phyloP scores from a whole-genome alignment of 75 land plant species.

The Pinus taeda region DNA sequence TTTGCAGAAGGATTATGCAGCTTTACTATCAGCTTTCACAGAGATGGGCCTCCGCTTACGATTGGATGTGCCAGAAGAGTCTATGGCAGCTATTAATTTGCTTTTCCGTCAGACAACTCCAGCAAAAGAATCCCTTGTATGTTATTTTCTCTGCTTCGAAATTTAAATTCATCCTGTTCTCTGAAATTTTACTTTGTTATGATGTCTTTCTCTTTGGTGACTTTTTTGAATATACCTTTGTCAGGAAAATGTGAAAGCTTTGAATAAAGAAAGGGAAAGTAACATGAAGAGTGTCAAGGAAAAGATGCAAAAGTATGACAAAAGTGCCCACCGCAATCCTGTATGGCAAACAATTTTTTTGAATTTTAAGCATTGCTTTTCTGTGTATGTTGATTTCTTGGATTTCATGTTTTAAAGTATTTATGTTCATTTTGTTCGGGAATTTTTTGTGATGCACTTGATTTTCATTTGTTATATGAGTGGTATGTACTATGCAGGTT shows the following conservation, averaged over 20 bases:
- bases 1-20: slow-evolving; percentile 82
- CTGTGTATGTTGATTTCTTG: background rate
- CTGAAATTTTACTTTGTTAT: slow-evolving; percentile 6
- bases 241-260: slow-evolving; percentile 60
- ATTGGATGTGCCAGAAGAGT: slow-evolving; percentile 90
- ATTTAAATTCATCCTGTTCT: background rate
- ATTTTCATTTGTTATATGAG: background rate
- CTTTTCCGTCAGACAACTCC: slow-evolving; percentile 81
- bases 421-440: too few relatives aligned
- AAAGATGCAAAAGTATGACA: slow-evolving; percentile 59
- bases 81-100: slow-evolving; percentile 64
- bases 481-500: slow-evolving; percentile 39
- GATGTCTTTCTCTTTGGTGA: slow-evolving; percentile 8
- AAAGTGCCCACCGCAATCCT: slow-evolving; percentile 72
- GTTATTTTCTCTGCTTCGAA: slow-evolving; percentile 8
- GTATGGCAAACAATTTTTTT: slow-evolving; percentile 42
- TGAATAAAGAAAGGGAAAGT: slow-evolving; percentile 54
- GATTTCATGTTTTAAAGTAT: background rate
- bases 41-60: slow-evolving; percentile 93
- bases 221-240: background rate
- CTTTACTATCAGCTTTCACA: slow-evolving; percentile 82
- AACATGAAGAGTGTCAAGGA: slow-evolving; percentile 67
- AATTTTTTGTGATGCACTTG: background rate
- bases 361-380: background rate
- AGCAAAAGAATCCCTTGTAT: slow-evolving; percentile 73